These are phyloP conservation scores for Artomyces pyxidatus DNA, from an alignment of 768 basidiomycete species.

Conservation along the genomic window DNA sequence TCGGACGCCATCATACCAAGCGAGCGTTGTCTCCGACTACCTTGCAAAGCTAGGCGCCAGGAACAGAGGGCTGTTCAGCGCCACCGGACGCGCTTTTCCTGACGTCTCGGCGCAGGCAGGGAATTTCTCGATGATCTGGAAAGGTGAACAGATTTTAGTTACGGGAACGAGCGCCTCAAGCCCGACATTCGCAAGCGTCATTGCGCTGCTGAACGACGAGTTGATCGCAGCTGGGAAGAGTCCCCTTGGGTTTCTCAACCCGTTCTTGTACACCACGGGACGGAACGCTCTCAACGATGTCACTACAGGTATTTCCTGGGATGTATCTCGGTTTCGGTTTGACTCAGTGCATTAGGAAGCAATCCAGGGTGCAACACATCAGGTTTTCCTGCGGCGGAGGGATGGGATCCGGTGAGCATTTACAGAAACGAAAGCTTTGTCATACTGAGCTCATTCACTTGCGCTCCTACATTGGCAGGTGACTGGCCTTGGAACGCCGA, in stretches of 20 bases:
- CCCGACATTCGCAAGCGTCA: conserved; percentile 15
- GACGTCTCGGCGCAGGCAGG: conserved; percentile 4
- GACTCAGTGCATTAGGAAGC: background rate
- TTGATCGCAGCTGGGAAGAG: conserved; percentile 14
- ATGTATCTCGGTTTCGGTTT: too few species aligned
- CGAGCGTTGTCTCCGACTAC: conserved; percentile 2
- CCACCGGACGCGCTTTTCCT: conserved; percentile 16
- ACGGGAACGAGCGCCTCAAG: conserved; percentile 1
- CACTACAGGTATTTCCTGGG: background rate
- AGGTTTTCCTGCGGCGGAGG: conserved; percentile 9
- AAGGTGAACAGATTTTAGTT: background rate
- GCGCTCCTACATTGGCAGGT: conserved; percentile 28
- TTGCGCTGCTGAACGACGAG: conserved; percentile 15
- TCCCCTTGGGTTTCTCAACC: conserved; percentile 17
- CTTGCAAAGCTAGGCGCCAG: conserved; percentile 3
- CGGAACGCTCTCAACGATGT: background rate
- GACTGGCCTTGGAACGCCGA: conserved; percentile 48
- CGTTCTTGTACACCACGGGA: conserved; percentile 13
- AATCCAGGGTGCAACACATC: conserved; percentile 8
- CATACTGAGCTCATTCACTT: background rate
- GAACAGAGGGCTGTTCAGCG: conserved; percentile 12
- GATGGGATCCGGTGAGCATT: conserved; percentile 11
- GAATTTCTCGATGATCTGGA: background rate
- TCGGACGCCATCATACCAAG: conserved; percentile 9
- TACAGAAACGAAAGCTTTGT: background rate